Percentiles rank a stretch among this genome's conserved stretches.
Conservation (phyloP, 2,329 filamentous ascomycete species). For the Phaeophleospora eucalypticola region DNA sequence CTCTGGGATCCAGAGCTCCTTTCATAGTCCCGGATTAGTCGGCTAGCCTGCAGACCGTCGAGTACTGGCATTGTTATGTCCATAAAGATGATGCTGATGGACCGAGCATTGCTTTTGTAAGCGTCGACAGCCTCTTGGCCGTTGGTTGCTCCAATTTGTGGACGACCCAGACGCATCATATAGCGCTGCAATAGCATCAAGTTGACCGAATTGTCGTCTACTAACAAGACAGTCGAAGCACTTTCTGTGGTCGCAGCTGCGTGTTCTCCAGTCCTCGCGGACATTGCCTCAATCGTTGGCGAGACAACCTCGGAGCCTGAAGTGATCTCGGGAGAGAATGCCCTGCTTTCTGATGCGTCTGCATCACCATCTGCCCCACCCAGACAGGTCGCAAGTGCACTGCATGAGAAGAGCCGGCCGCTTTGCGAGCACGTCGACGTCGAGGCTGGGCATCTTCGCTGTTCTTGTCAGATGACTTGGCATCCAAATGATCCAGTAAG, state of each 20-base stretch:
- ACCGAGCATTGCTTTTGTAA: constrained; percentile 1
- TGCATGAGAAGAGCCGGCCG: constrained; percentile 2
- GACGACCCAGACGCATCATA: constrained; percentile 30
- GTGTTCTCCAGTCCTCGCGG: background rate
- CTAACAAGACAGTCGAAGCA: constrained; percentile 21
- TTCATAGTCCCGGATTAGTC: constrained; percentile 26
- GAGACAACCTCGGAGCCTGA: constrained; percentile 23
- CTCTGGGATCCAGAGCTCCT: background rate
- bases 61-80: constrained; percentile 37
- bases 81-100: constrained; percentile 43
- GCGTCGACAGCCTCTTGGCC: constrained; percentile 44
- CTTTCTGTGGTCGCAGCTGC: background rate
- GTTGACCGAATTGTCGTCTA: constrained; percentile 33
- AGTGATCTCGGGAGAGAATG: too few relatives aligned
- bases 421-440: background rate
- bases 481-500: constrained; percentile 33
- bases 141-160: constrained; percentile 39
- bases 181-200: constrained; percentile 22
- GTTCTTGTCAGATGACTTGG: background rate
- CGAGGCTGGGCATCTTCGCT: background rate
- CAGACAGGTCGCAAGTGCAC: too few relatives aligned
- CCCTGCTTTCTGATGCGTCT: too few relatives aligned
- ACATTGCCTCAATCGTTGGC: background rate
- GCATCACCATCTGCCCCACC: constrained; percentile 7
- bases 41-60: constrained; percentile 29